Conservation (phyloP, 129 eudicot species). For the Centrapalus pauciflorus region DNA sequence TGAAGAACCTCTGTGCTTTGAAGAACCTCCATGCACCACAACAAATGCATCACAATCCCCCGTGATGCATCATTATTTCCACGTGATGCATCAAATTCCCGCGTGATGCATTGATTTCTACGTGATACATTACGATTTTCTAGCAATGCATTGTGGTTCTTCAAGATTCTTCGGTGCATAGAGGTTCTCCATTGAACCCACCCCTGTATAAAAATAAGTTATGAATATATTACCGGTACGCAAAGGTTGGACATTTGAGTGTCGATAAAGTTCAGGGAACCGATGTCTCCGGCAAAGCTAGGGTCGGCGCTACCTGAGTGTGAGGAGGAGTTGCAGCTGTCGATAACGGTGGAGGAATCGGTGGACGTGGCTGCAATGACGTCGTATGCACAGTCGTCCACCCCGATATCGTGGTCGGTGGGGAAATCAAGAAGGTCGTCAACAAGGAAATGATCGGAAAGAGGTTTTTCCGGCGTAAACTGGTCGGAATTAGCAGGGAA, state of each 20-base stretch:
- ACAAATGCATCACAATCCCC: no score
- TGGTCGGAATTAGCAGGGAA: slow-evolving; percentile 13
- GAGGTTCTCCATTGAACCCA: no score
- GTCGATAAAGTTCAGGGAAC: slow-evolving; percentile 30
- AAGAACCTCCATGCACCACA: no score
- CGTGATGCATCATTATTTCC: no score
- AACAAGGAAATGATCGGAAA: slow-evolving; percentile 39
- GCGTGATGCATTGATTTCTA: no score
- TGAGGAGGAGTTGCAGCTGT: slow-evolving; percentile 46
- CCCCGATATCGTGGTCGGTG: slow-evolving; percentile 35
- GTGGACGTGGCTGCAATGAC: slow-evolving; percentile 16
- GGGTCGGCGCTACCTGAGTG: not conserved
- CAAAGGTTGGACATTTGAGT: slow-evolving; percentile 45
- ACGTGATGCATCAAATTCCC: no score
- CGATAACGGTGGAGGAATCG: slow-evolving; percentile 35
- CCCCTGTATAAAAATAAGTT: not conserved
- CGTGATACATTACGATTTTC: no score
- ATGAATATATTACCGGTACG: slow-evolving; percentile 56
- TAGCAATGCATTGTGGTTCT: no score
- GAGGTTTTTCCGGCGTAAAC: slow-evolving; percentile 28
- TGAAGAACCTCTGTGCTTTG: no score
- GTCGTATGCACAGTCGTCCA: not conserved
- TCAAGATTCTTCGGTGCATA: no score
- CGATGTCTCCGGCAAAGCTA: slow-evolving; percentile 27
- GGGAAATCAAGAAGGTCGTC: slow-evolving; percentile 76